These are phyloP conservation scores for Ceratobasidium sp. DNA, from an alignment of 1,284 basidiomycete species.

Conservation along the genomic window DNA sequence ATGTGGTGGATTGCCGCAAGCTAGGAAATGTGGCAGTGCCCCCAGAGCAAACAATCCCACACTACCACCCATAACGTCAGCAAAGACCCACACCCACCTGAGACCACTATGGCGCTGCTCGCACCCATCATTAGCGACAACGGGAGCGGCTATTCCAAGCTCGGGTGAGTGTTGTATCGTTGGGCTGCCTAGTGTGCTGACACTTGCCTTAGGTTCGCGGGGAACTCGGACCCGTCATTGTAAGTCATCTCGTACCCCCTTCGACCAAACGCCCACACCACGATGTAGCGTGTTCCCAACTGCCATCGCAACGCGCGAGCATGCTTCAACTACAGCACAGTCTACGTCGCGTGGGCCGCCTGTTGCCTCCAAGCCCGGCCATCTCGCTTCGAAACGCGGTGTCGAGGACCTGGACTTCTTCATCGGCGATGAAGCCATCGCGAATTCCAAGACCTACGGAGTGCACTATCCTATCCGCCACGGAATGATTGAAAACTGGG, in stretches of 20 bases:
- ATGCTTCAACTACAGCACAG: constrained; percentile 56
- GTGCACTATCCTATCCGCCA: constrained; percentile 98
- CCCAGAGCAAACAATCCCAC: constrained; percentile 30
- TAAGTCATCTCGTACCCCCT: constrained; percentile 58
- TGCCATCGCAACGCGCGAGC: constrained; percentile 86
- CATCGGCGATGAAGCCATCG: constrained; percentile 98
- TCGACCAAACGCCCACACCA: constrained; percentile 16
- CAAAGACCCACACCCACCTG: neutral
- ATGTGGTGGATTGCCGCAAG: constrained; percentile 28
- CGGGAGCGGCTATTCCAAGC: constrained; percentile 97
- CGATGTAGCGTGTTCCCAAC: constrained; percentile 86
- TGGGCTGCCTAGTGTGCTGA: constrained; percentile 43
- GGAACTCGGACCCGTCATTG: constrained; percentile 99
- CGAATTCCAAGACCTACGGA: constrained; percentile 93
- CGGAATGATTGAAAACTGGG: constrained; percentile 99
- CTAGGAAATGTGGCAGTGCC: constrained; percentile 18
- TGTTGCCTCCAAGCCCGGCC: constrained; percentile 80
- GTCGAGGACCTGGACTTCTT: constrained; percentile 99
- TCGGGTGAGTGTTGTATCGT: constrained; percentile 73
- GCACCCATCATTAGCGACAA: constrained; percentile 97
- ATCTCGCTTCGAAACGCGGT: constrained; percentile 95
- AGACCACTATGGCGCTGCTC: constrained; percentile 72
- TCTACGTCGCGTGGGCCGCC: constrained; percentile 66
- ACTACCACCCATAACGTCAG: constrained; percentile 13
- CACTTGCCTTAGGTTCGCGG: constrained; percentile 79